Conservation (phyloP, 2,329 filamentous ascomycete genomes). For the Epichloe scottii region DNA sequence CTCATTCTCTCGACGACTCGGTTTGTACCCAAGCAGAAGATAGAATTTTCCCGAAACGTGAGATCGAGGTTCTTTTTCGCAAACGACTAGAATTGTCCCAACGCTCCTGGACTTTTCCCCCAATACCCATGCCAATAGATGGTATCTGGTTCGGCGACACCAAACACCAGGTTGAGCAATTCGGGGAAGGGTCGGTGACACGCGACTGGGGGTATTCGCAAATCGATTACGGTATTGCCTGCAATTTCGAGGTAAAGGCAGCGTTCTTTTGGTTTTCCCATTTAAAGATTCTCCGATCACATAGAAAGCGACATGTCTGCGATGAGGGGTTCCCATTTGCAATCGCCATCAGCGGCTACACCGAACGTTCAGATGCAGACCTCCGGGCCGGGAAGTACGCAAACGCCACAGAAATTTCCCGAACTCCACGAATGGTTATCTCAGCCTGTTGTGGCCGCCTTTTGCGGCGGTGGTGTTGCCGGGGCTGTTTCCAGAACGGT, state of each 20-base stretch:
- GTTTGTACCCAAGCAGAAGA: background rate
- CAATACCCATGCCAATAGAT: conserved; percentile 8
- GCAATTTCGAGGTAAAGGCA: background rate
- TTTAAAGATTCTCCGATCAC: background rate
- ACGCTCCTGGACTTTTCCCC: background rate
- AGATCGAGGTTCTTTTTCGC: background rate
- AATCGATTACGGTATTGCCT: background rate
- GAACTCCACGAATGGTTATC: conserved; percentile 45
- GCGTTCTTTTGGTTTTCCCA: background rate
- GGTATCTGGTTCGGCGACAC: conserved; percentile 8
- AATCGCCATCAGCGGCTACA: conserved; percentile 4
- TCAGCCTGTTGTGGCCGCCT: conserved; percentile 79
- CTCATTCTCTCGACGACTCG: background rate
- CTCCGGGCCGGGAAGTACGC: conserved; percentile 15
- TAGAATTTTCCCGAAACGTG: background rate
- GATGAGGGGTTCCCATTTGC: conserved; percentile 13
- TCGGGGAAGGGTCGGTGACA: conserved; percentile 9
- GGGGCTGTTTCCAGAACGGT: conserved; percentile 96
- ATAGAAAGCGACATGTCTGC: conserved; percentile 17
- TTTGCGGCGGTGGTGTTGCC: conserved; percentile 85
- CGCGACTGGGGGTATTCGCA: conserved; percentile 8
- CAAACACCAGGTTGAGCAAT: conserved; percentile 9
- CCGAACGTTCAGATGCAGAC: conserved; percentile 11
- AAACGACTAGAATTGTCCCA: background rate
- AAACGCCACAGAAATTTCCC: conserved; percentile 11